These are phyloP conservation scores for Clonostachys sp. DNA, from an alignment of 2,329 filamentous ascomycete species.

Conservation along the genomic window DNA sequence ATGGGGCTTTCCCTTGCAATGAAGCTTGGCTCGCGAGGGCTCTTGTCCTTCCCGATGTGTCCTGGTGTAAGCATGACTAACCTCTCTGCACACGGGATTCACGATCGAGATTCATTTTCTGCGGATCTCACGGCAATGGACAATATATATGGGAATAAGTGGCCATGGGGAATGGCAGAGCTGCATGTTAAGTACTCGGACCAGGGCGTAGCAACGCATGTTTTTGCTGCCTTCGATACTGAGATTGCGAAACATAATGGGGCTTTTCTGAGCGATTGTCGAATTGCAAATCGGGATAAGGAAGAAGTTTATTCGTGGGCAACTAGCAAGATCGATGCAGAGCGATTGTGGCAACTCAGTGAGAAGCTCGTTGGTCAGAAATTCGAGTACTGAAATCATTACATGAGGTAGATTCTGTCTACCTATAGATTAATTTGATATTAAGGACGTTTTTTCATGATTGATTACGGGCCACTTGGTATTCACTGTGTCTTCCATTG, in stretches of 20 bases:
- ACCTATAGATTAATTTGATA: too few relatives aligned
- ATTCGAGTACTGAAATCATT: constrained; percentile 6
- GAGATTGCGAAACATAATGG: constrained; percentile 9
- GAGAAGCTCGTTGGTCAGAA: constrained; percentile 19
- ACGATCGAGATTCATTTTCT: too few relatives aligned
- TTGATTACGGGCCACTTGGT: too few relatives aligned
- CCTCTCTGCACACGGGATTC: too few relatives aligned
- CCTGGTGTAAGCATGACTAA: constrained; percentile 9
- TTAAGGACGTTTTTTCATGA: too few relatives aligned
- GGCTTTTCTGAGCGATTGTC: constrained; percentile 12
- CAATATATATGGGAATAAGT: too few relatives aligned
- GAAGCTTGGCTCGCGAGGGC: constrained; percentile 8
- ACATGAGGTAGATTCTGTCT: too few relatives aligned
- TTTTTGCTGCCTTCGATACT: constrained; percentile 17
- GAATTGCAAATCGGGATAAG: constrained; percentile 3
- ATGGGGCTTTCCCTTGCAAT: constrained; percentile 9
- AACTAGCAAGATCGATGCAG: constrained; percentile 13
- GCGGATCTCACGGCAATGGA: too few relatives aligned
- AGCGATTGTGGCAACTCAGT: constrained; percentile 17
- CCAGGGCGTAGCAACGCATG: constrained; percentile 15
- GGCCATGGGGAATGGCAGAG: too few relatives aligned
- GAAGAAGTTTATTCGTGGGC: constrained; percentile 17
- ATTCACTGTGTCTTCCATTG: too few relatives aligned
- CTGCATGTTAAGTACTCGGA: constrained; percentile 7
- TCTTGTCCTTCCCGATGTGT: constrained; percentile 13